Percentiles rank a stretch among this genome's conserved stretches.
Conservation (phyloP, 2,329 filamentous ascomycete species). For the Dothistroma septosporum region DNA sequence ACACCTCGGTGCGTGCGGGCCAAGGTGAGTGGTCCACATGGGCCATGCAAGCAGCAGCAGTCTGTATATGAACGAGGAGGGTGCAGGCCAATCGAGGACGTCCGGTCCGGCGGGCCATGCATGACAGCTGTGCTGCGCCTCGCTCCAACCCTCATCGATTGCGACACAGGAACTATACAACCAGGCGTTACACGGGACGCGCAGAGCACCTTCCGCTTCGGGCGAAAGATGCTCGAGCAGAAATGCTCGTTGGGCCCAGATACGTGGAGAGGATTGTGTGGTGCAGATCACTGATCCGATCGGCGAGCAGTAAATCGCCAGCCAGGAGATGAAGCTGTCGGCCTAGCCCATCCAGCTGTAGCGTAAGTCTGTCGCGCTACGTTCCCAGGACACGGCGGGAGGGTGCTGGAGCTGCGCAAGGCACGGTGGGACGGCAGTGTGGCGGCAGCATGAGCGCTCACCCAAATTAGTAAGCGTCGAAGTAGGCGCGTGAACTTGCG, state of each 20-base stretch:
- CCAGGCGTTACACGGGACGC: not conserved
- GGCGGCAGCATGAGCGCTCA: no score
- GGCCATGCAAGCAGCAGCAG: not conserved
- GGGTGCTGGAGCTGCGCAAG: no score
- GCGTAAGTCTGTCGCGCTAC: no score
- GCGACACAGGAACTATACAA: not conserved
- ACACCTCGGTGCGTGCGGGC: not conserved
- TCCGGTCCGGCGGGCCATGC: not conserved
- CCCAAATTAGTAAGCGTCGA: no score
- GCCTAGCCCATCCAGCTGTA: no score
- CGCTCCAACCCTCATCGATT: not conserved
- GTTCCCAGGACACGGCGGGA: no score
- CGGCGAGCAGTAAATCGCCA: not conserved
- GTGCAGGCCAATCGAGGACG: not conserved
- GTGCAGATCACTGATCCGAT: not conserved
- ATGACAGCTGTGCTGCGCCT: not conserved
- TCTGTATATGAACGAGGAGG: not conserved
- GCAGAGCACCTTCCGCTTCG: not conserved
- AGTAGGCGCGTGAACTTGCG: no score
- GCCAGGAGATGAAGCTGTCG: no score
- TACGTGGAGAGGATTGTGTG: not conserved
- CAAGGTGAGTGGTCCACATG: not conserved
- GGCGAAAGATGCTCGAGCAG: not conserved
- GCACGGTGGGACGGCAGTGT: no score
- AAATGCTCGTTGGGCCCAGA: not conserved